These are phyloP conservation scores for Diplosphaera chodatii DNA, from an alignment of 139 green algal species.

Conservation along the genomic window DNA sequence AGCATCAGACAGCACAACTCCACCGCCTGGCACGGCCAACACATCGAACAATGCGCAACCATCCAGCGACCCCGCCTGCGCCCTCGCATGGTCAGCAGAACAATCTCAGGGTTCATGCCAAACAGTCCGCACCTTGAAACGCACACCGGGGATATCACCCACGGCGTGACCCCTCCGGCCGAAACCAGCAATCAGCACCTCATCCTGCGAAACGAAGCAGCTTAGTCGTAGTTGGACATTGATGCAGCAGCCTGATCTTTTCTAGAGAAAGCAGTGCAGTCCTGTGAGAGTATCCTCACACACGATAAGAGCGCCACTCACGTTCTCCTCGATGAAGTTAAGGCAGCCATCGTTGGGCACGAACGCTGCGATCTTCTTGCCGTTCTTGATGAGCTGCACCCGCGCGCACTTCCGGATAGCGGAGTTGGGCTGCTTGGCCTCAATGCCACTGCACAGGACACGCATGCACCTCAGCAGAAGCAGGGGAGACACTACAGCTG, in stretches of 20 bases:
- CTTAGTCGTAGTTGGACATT: too few relatives aligned
- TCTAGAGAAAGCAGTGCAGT: neutral
- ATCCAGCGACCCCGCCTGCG: too few relatives aligned
- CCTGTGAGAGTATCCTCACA: neutral
- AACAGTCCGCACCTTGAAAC: conserved; percentile 90
- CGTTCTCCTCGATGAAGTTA: conserved; percentile 99
- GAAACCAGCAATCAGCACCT: conserved; percentile 98
- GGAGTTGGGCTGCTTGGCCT: conserved; percentile 99
- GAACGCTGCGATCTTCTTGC: conserved; percentile 99
- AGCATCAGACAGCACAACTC: neutral
- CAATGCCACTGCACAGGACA: conserved; percentile 81
- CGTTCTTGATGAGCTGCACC: conserved; percentile 99
- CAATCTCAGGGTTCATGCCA: neutral
- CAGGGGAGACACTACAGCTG: too few relatives aligned
- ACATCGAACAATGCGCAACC: too few relatives aligned
- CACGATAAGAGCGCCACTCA: conserved; percentile 38
- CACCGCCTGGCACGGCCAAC: too few relatives aligned
- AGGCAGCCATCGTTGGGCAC: conserved; percentile 99
- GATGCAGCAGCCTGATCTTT: too few relatives aligned
- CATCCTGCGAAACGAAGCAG: conserved; percentile 57
- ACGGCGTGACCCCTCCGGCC: conserved; percentile 95
- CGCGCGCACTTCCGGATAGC: conserved; percentile 99
- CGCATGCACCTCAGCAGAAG: too few relatives aligned
- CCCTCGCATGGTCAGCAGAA: neutral
- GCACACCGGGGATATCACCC: conserved; percentile 99